Conservation (phyloP, 2,329 filamentous ascomycete species). For the Thyridium curvatum region DNA sequence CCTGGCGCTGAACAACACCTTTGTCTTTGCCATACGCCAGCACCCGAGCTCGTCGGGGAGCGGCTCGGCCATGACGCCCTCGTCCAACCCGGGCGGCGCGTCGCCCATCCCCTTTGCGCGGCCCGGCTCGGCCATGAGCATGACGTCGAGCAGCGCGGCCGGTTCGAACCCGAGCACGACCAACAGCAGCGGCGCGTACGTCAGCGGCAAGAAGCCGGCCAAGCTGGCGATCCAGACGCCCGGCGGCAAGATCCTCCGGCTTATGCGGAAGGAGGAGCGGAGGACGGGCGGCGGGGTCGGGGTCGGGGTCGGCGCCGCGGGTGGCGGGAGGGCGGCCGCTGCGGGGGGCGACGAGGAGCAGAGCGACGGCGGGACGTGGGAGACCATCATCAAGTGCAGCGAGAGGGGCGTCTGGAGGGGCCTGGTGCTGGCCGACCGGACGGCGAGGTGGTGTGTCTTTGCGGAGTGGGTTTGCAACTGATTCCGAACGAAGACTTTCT, state of each 20-base stretch:
- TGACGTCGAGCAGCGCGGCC: slow-evolving; percentile 51
- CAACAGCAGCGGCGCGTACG: slow-evolving; percentile 35
- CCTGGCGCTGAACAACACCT: slow-evolving; percentile 91
- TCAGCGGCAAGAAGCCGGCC: slow-evolving; percentile 72
- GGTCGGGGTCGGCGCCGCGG: slow-evolving; percentile 38
- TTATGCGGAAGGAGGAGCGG: slow-evolving; percentile 74
- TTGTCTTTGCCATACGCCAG: slow-evolving; percentile 92
- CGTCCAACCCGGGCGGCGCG: slow-evolving; percentile 38
- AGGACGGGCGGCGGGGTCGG: slow-evolving; percentile 40
- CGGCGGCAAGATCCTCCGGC: slow-evolving; percentile 84
- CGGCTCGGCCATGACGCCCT: slow-evolving; percentile 33
- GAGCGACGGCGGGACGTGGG: slow-evolving; percentile 72
- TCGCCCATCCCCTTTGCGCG: slow-evolving; percentile 57
- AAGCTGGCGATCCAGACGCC: slow-evolving; percentile 94
- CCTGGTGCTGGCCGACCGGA: slow-evolving; percentile 75
- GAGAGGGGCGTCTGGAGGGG: slow-evolving; percentile 78
- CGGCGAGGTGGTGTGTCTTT: slow-evolving; percentile 87
- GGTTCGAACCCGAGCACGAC: slow-evolving; percentile 51
- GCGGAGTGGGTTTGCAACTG: slow-evolving; percentile 68
- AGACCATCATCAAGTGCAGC: slow-evolving; percentile 86
- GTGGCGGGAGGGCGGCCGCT: slow-evolving; percentile 21
- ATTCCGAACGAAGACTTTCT: no score
- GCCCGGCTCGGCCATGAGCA: slow-evolving; percentile 58
- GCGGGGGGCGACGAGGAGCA: slow-evolving; percentile 43
- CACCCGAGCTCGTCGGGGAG: slow-evolving; percentile 59